Conservation (phyloP, 768 basidiomycete genomes). For the Leccinum subgranulosum region DNA sequence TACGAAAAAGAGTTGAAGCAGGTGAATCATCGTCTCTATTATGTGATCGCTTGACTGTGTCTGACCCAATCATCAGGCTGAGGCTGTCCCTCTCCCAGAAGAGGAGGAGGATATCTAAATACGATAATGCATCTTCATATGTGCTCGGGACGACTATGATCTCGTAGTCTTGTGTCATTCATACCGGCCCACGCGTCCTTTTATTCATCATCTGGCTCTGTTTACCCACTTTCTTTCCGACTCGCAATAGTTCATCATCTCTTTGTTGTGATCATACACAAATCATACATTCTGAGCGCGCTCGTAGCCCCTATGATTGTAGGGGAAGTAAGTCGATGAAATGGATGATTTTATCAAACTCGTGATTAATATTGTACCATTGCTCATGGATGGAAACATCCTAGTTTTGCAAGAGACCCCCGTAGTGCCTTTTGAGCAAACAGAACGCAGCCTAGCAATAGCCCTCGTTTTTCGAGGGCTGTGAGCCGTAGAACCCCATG, state of each 20-base stretch:
- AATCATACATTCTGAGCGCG: slow-evolving; percentile 11
- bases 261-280: slow-evolving; percentile 25
- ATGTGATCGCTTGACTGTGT: neutral
- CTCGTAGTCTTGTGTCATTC: slow-evolving; percentile 19
- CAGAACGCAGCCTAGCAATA: slow-evolving; percentile 12
- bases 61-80: slow-evolving; percentile 53
- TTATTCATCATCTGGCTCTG: slow-evolving; percentile 17
- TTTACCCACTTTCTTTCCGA: slow-evolving; percentile 20
- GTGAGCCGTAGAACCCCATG: slow-evolving; percentile 15
- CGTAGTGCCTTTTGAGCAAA: slow-evolving; percentile 5
- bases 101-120: slow-evolving; percentile 86
- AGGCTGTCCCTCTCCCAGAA: slow-evolving; percentile 91
- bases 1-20: slow-evolving; percentile 75
- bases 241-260: slow-evolving; percentile 23
- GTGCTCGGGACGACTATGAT: slow-evolving; percentile 21
- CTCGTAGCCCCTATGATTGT: slow-evolving; percentile 1
- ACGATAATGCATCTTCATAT: slow-evolving; percentile 15
- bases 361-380: neutral
- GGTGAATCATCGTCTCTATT: slow-evolving; percentile 38
- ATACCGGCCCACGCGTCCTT: slow-evolving; percentile 13
- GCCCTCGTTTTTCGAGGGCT: slow-evolving; percentile 16
- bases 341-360: neutral
- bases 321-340: slow-evolving; percentile 5
- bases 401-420: neutral
- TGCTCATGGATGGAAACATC: neutral